These are phyloP conservation scores for Pseudoperonospora humuli DNA, from an alignment of 352 stramenopile species.

Conservation along the genomic window DNA sequence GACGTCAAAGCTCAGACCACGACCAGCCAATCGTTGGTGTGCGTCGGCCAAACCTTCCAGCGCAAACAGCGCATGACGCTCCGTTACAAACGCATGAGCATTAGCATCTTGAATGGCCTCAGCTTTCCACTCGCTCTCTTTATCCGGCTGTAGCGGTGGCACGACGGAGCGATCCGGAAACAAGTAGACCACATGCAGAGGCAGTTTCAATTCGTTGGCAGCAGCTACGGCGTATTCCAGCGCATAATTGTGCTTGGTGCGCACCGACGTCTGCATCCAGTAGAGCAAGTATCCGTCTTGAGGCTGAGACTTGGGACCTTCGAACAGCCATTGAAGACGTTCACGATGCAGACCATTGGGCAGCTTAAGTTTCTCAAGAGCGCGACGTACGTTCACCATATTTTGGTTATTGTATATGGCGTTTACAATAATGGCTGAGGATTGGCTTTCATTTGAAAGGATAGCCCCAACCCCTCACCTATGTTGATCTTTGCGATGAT, in stretches of 20 bases:
- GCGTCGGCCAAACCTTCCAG: conserved; percentile 58
- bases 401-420: too few relatives aligned
- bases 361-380: conserved; percentile 49
- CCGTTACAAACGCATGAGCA: conserved; percentile 52
- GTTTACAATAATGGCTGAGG: too few relatives aligned
- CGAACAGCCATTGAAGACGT: conserved; percentile 70
- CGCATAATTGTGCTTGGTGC: conserved; percentile 75
- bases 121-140: conserved; percentile 24
- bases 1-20: conserved; percentile 55
- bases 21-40: conserved; percentile 29
- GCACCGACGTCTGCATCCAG: conserved; percentile 85
- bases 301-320: conserved; percentile 23
- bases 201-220: conserved; percentile 53
- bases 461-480: too few relatives aligned
- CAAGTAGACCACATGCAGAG: conserved; percentile 71
- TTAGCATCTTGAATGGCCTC: conserved; percentile 43
- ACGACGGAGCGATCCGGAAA: conserved; percentile 49
- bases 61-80: conserved; percentile 67
- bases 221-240: conserved; percentile 69
- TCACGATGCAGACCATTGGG: conserved; percentile 55
- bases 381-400: conserved; percentile 34
- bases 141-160: conserved; percentile 2
- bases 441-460: too few relatives aligned
- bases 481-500: too few relatives aligned
- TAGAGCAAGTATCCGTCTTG: conserved; percentile 53